Conservation (phyloP, 2,329 filamentous ascomycete species). For the Mycosphaerella sp. region DNA sequence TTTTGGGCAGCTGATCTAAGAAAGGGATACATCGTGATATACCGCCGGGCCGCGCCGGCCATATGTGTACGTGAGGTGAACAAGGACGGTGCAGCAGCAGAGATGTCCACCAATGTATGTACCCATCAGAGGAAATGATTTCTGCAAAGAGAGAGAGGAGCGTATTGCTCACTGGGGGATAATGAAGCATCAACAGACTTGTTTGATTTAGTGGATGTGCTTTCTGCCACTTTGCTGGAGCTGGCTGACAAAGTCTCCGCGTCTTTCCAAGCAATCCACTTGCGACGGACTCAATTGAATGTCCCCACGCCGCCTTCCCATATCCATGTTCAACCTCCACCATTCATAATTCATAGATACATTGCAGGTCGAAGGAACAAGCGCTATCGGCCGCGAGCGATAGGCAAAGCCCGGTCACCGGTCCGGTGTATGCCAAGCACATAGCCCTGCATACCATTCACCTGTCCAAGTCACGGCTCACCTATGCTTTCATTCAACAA, state of each 20-base stretch:
- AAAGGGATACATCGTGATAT: slow-evolving; percentile 44
- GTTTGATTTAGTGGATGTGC: slow-evolving; percentile 32
- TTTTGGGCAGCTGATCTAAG: slow-evolving; percentile 35
- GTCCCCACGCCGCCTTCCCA: neutral
- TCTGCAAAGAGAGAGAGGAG: slow-evolving; percentile 47
- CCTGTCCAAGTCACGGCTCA: neutral
- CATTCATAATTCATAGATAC: neutral
- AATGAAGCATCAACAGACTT: slow-evolving; percentile 45
- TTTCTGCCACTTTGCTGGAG: slow-evolving; percentile 27
- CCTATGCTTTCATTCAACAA: neutral
- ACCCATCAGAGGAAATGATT: slow-evolving; percentile 32
- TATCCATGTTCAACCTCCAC: neutral
- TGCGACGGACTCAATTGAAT: too few species aligned
- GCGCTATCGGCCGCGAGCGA: neutral
- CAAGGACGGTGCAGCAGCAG: slow-evolving; percentile 33
- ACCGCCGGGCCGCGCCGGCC: slow-evolving; percentile 43
- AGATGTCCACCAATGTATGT: neutral
- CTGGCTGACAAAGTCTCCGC: slow-evolving; percentile 42
- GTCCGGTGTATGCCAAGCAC: slow-evolving; percentile 3
- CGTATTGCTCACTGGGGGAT: slow-evolving; percentile 50
- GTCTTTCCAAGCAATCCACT: slow-evolving; percentile 5
- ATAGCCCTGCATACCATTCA: neutral
- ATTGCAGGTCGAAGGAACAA: neutral
- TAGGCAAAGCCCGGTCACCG: slow-evolving; percentile 4
- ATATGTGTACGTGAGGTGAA: slow-evolving; percentile 53